phyloP scores from a whole-genome alignment of 768 basidiomycete species.

The Psilocybe cubensis region DNA sequence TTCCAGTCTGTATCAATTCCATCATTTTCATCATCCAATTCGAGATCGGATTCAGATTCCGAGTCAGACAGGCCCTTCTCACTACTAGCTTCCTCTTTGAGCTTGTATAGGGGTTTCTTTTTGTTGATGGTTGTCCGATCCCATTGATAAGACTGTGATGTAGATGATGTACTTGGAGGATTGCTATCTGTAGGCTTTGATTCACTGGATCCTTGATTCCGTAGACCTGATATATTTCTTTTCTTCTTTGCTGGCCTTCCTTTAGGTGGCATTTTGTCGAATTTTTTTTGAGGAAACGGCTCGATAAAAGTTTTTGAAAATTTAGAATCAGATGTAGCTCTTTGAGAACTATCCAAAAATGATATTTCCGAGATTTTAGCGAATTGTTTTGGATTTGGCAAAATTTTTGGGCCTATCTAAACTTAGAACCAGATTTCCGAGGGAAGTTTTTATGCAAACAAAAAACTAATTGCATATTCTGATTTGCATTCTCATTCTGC shows the following conservation, averaged over 20 bases:
- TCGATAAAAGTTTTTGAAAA: not conserved
- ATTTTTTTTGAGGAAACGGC: not conserved
- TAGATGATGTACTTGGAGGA: not conserved
- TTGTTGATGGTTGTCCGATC: too few species aligned
- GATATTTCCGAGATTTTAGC: too few species aligned
- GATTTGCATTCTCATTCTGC: too few species aligned
- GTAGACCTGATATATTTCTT: not conserved
- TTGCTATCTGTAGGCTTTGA: not conserved
- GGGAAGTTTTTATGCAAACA: too few species aligned
- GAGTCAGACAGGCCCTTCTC: too few species aligned
- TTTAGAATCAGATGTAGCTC: not conserved
- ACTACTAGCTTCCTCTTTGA: slow-evolving; percentile 10
- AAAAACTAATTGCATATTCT: too few species aligned
- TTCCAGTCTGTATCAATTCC: slow-evolving; percentile 16
- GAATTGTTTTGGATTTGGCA: not conserved
- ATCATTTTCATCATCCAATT: slow-evolving; percentile 11
- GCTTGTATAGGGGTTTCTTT: not conserved
- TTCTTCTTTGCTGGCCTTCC: slow-evolving; percentile 1
- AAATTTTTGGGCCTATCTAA: not conserved
- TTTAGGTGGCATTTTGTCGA: slow-evolving; percentile 1
- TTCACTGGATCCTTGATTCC: not conserved
- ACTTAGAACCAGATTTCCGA: too few species aligned
- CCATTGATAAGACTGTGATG: too few species aligned
- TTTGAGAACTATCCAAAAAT: slow-evolving; percentile 2
- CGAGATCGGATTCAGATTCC: not conserved